Evolutionary conservation across 495 filamentous ascomycete species (phyloP).

Genomic region (Cladorrhinum samala): DNA sequence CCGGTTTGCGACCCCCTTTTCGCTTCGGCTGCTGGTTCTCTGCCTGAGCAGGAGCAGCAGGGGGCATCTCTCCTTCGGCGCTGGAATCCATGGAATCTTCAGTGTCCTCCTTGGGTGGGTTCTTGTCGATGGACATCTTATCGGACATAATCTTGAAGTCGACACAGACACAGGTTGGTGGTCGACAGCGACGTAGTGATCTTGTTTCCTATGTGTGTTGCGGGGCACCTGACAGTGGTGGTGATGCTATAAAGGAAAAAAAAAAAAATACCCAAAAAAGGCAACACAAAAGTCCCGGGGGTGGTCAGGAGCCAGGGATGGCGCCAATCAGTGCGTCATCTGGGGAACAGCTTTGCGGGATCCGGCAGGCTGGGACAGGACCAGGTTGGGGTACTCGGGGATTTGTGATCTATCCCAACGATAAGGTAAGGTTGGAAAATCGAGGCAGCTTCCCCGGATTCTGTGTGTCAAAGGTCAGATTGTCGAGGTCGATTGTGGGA

Average conservation of each 20-base stretch:
- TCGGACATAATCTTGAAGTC: slow-evolving; percentile 43
- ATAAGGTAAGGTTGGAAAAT: slow-evolving; percentile 30
- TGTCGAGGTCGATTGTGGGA: slow-evolving; percentile 30
- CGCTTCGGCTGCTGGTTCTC: slow-evolving; percentile 62
- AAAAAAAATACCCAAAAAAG: slow-evolving; percentile 21
- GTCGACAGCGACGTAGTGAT: not conserved
- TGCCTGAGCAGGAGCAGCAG: slow-evolving; percentile 31
- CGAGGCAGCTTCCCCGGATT: slow-evolving; percentile 29
- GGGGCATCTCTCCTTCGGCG: slow-evolving; percentile 43
- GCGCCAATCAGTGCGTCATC: slow-evolving; percentile 48
- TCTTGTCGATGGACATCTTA: slow-evolving; percentile 56
- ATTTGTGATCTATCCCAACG: slow-evolving; percentile 17
- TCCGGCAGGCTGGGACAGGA: slow-evolving; percentile 44
- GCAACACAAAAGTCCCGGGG: slow-evolving; percentile 16
- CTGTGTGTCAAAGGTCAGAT: slow-evolving; percentile 31
- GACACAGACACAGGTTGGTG: not conserved
- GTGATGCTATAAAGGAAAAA: not conserved
- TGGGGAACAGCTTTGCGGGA: slow-evolving; percentile 38
- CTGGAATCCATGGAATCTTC: slow-evolving; percentile 52
- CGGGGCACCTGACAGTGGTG: not conserved
- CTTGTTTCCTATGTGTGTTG: not conserved
- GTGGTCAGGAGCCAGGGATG: slow-evolving; percentile 21
- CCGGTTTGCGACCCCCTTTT: slow-evolving; percentile 95
- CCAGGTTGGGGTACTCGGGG: slow-evolving; percentile 11
- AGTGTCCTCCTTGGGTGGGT: slow-evolving; percentile 42